Base-by-base conservation (phyloP, 345 rosid species). In the Lagerstroemia speciosa region DNA sequence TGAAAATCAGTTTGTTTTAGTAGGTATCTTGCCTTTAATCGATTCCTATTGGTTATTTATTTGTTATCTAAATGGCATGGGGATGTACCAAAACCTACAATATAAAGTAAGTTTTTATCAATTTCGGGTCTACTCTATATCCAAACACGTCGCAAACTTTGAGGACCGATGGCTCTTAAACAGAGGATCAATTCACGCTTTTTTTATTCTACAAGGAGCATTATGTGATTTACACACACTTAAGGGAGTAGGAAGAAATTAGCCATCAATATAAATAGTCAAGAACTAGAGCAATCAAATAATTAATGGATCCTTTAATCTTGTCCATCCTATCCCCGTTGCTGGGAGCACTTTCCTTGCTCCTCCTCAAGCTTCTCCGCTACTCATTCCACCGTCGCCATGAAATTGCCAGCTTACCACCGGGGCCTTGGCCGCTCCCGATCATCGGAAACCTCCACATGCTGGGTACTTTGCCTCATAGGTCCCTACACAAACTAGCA, bases 391-490 rank as follows among this genome's bases (percentile, higher is more conserved):
- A 36, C 48, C 48, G 17, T 43, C 16, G 15, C 19, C 4, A 0
- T 10, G 19, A 10, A 27, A 26, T n/a, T 27, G 31, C 19, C 26
- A 64, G 46, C 12, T 40, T 65, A 11, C 68, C 68, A 8, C 68
- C 52, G 5, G 68, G 68, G 22, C 68, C 68, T 24, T 29, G 45
- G 20, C 68, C 68, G 19, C 68, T 65, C 1, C 68, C 68, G 16
- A 40, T 65, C 20, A 65, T 65, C 30, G 68, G 71, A 12, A 82
- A 80, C 72, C 73, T 84, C 43, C 84, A 82, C 72, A 86, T 79
- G 45, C 79, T 85, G 17, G 83, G 85, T 30, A 68, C 29, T 3
- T 62, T 79, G 37, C 82, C 83, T 26, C 85, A 85, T 68, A 81
- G 75, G 26, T 67, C 58, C 34, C 77, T 81, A 11, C 27, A 53